These are phyloP conservation scores for Trichoderma breve DNA, from an alignment of 2,329 filamentous ascomycete genomes.

Conservation along the genomic window DNA sequence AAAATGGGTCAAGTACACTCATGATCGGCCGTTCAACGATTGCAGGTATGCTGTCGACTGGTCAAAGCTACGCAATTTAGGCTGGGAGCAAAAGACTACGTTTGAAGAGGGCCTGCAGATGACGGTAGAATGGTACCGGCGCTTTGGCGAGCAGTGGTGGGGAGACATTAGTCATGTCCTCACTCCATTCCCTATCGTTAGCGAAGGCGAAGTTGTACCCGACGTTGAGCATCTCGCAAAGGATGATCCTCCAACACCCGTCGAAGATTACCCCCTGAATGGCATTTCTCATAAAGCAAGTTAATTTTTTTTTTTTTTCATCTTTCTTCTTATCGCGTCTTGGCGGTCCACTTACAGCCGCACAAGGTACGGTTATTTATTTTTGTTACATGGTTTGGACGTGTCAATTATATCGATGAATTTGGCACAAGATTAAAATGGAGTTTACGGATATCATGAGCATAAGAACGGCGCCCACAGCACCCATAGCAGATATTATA, in stretches of 20 bases:
- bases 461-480: slow-evolving; percentile 16
- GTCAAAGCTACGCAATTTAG: slow-evolving; percentile 63
- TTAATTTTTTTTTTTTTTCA: not conserved
- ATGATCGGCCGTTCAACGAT: slow-evolving; percentile 78
- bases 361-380: not conserved
- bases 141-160: slow-evolving; percentile 68
- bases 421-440: not conserved
- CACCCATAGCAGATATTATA: slow-evolving; percentile 15
- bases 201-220: slow-evolving; percentile 53
- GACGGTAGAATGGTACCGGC: slow-evolving; percentile 69
- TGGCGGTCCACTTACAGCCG: not conserved
- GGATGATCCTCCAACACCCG: slow-evolving; percentile 34
- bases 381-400: not conserved
- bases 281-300: slow-evolving; percentile 18
- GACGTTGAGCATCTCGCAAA: slow-evolving; percentile 41
- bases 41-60: slow-evolving; percentile 70
- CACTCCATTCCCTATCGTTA: slow-evolving; percentile 64
- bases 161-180: slow-evolving; percentile 68
- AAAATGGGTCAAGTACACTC: slow-evolving; percentile 70
- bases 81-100: slow-evolving; percentile 66
- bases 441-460: slow-evolving; percentile 19
- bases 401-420: not conserved
- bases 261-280: slow-evolving; percentile 24
- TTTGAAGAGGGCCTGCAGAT: slow-evolving; percentile 62
- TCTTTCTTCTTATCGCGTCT: not conserved